Base-by-base conservation (phyloP, 2,329 filamentous ascomycete genomes). In the Aspergillus quadricinctus region DNA sequence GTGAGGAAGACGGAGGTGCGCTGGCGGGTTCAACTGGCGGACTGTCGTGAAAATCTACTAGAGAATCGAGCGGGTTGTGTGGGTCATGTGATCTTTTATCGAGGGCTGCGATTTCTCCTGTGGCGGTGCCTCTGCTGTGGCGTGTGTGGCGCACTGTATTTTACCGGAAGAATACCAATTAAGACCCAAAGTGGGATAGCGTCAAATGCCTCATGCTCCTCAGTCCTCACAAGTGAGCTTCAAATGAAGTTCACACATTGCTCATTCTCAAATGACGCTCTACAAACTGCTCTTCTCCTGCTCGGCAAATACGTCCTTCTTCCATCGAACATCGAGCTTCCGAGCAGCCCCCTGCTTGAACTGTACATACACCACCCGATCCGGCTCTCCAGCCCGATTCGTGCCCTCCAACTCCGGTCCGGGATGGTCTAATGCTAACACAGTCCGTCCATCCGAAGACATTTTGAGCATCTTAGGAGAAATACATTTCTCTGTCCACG, bases 291-390 rank as follows among this genome's bases (percentile, higher is more conserved):
- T 73, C 53, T 66, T 71, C 45, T 59, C 54, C 31, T 68, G 65
- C 46, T 71, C 64, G 7, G 68, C 69, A 41, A 81, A 62, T 0
- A 81, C 71, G 54, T 85, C 82, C 56, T 78, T 75, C 60, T 69
- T 74, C 72, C 70, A 75, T 35, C 66, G 66, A 21, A 87, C 79
- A 57, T 81, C 79, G 40, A 87, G 74, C 59, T 83, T 75, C 59
- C 81, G 74, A 23, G 82, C 81, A 19, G 81, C 81, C 57, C 83
- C 82, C 54, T 81, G 81, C 61, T 71, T 77, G 56, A 86, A 86
- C 50, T 77, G 78, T 7, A 83, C 80, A 21, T 84, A 72, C 27
- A 86, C 78, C 50, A 85, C 81, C 64, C 80, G 78, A 52, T 85
- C 82, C 27, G 62, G 70, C 25, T 83, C 75, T 0, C 83, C 84